Percentiles rank a stretch among this genome's conserved stretches.
phyloP scores from a whole-genome alignment of 495 filamentous ascomycete species.

The Aspergillus homomorphus region DNA sequence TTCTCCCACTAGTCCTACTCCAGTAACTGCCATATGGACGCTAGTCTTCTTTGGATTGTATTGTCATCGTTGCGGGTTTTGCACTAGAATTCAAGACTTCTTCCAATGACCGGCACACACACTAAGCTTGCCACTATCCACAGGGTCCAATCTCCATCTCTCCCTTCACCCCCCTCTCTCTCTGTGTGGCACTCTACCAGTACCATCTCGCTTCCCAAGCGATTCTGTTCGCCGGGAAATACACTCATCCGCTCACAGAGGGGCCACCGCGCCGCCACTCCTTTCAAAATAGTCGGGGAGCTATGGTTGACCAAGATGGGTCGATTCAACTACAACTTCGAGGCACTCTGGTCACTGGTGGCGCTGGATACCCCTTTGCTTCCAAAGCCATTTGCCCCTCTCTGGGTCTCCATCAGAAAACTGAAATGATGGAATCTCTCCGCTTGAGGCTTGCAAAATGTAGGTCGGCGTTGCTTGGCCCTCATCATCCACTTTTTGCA shows the following conservation, averaged over 20 bases:
- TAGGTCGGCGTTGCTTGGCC: not conserved
- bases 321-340: not conserved
- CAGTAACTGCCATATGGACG: not conserved
- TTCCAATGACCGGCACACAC: not conserved
- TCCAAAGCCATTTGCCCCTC: not conserved
- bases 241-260: not conserved
- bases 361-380: not conserved
- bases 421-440: not conserved
- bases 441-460: not conserved
- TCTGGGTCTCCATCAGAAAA: not conserved
- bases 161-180: not conserved
- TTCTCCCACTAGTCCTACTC: constrained; percentile 1
- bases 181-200: too few species aligned
- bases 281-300: not conserved
- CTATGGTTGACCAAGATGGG: not conserved
- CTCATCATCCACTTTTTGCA: not conserved
- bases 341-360: not conserved
- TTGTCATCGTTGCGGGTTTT: too few species aligned
- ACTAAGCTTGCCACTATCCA: not conserved
- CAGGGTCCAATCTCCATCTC: not conserved
- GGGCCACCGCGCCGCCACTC: too few species aligned
- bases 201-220: too few species aligned
- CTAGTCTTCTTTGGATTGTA: not conserved
- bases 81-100: not conserved
- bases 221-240: not conserved